Evolutionary conservation across 78 protist species (phyloP).

Genomic region (Abeoforma whisleri): DNA sequence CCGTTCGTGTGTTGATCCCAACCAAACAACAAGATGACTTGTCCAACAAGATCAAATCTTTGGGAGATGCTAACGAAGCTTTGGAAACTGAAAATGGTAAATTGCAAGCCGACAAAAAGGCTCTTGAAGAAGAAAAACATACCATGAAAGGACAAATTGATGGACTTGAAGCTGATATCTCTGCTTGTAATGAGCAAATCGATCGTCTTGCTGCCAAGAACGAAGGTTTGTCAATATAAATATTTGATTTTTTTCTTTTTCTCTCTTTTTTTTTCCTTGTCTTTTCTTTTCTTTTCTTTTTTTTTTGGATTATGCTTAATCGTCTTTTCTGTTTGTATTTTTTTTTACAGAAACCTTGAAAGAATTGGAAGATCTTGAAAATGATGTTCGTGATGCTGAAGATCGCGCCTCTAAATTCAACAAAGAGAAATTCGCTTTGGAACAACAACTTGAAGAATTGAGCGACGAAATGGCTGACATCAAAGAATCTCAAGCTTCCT

Average conservation of each 20-base stretch:
- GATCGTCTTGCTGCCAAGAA: slow-evolving; percentile 48
- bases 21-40: slow-evolving; percentile 39
- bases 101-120: slow-evolving; percentile 53
- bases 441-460: slow-evolving; percentile 52
- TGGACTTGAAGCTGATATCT: not conserved
- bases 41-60: not conserved
- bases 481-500: slow-evolving; percentile 5
- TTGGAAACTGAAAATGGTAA: slow-evolving; percentile 48
- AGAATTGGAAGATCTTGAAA: slow-evolving; percentile 41
- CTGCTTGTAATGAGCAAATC: slow-evolving; percentile 2
- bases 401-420: slow-evolving; percentile 49
- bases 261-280: too few species aligned
- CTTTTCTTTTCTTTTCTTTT: too few species aligned
- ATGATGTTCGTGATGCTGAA: slow-evolving; percentile 50
- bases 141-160: slow-evolving; percentile 36
- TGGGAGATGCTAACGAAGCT: slow-evolving; percentile 32
- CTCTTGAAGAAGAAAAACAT: slow-evolving; percentile 50
- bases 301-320: too few species aligned
- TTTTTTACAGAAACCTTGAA: slow-evolving; percentile 48
- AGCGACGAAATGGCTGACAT: slow-evolving; percentile 49
- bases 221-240: slow-evolving; percentile 46
- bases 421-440: slow-evolving; percentile 47
- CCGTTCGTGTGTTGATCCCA: slow-evolving; percentile 44
- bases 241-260: too few species aligned
- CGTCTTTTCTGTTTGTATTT: slow-evolving; percentile 7